Percentiles rank a stretch among this genome's conserved stretches.
Conservation (phyloP, 306 rosid genomes). For the Prunus armeniaca region DNA sequence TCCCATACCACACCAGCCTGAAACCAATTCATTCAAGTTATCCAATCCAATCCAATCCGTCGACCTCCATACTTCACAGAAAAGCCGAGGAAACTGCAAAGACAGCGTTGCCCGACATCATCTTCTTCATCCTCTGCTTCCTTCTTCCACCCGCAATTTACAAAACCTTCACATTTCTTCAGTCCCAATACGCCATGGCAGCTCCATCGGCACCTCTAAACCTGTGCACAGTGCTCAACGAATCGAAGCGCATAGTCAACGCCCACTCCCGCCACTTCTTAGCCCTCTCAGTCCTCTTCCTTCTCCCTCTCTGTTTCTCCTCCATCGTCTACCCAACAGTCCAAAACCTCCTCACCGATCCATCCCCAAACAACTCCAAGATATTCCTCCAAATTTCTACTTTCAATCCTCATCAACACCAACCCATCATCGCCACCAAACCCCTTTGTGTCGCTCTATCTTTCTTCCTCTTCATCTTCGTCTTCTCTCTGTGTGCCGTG, state of each 20-base stretch:
- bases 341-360: constrained; percentile 31
- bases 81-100: background rate
- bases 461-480: constrained; percentile 18
- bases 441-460: constrained; percentile 15
- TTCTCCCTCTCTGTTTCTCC: constrained; percentile 54
- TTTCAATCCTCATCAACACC: background rate
- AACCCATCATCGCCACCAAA: background rate
- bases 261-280: constrained; percentile 54
- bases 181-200: constrained; percentile 16
- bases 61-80: background rate
- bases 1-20: background rate
- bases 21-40: background rate
- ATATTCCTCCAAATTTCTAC: background rate
- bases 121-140: background rate
- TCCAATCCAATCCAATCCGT: background rate
- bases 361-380: constrained; percentile 4
- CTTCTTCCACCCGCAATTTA: background rate
- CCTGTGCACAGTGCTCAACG: constrained; percentile 29
- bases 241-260: constrained; percentile 44
- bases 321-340: constrained; percentile 36
- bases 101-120: background rate
- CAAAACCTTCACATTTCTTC: background rate
- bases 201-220: constrained; percentile 8
- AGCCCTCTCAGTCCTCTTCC: constrained; percentile 55
- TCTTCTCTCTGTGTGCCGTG: constrained; percentile 36